Conservation (phyloP, 139 green algal species). For the Limnomonas spitsbergensis region DNA sequence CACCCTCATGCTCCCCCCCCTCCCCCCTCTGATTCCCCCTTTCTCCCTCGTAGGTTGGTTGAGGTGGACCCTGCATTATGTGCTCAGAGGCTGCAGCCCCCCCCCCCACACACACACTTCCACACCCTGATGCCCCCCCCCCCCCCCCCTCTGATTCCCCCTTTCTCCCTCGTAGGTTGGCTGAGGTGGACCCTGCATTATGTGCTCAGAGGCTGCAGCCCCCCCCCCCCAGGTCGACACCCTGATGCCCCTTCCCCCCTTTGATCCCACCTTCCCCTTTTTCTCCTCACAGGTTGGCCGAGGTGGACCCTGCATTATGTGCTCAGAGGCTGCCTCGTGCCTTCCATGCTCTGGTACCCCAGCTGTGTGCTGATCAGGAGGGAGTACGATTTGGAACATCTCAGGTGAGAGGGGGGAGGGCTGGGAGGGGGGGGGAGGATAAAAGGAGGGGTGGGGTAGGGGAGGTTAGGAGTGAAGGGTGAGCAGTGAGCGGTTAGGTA, state of each 20-base stretch:
- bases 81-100: too few species aligned
- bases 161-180: conserved; percentile 30
- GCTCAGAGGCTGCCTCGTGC: conserved; percentile 53
- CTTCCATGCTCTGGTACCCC: conserved; percentile 58
- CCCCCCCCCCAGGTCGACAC: too few species aligned
- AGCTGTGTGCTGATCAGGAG: conserved; percentile 73
- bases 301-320: conserved; percentile 37
- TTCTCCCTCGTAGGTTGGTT: too few species aligned
- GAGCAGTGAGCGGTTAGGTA: too few species aligned
- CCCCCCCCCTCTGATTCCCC: too few species aligned
- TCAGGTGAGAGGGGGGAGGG: conserved; percentile 25
- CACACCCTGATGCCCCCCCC: too few species aligned
- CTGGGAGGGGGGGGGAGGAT: too few species aligned
- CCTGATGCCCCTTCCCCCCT: background rate
- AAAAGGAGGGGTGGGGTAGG: too few species aligned
- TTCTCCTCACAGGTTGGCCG: conserved; percentile 33
- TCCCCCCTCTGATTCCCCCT: background rate
- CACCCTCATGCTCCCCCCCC: too few species aligned
- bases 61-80: too few species aligned
- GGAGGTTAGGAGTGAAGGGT: too few species aligned
- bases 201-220: conserved; percentile 48
- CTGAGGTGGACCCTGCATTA: conserved; percentile 39
- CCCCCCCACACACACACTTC: too few species aligned
- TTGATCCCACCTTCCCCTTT: background rate
- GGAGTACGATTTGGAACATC: conserved; percentile 62